A percentile compares a stretch with the other conserved stretches of the same genome.
phyloP scores from a whole-genome alignment of 2,329 filamentous ascomycete species.

The Sclerotinia nivalis region DNA sequence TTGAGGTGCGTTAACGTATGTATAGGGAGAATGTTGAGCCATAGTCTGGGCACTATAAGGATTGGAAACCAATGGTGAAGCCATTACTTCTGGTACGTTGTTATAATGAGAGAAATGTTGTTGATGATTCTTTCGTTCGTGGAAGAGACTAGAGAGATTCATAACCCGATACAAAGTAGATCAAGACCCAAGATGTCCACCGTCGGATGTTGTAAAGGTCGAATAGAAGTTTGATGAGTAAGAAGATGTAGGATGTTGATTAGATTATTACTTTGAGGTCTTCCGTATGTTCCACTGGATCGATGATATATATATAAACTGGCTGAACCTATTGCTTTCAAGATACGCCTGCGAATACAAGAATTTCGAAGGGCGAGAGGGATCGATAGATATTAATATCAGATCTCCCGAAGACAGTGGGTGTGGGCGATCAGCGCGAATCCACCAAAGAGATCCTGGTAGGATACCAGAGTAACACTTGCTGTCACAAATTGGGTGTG shows the following conservation, averaged over 20 bases:
- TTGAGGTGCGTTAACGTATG: slow-evolving; percentile 54
- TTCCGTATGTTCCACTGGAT: slow-evolving; percentile 40
- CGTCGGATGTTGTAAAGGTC: slow-evolving; percentile 16
- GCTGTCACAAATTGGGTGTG: slow-evolving; percentile 59
- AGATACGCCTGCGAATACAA: slow-evolving; percentile 40
- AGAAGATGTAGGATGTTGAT: slow-evolving; percentile 17
- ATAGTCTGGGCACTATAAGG: slow-evolving; percentile 50
- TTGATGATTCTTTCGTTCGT: slow-evolving; percentile 40
- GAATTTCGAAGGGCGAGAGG: slow-evolving; percentile 43
- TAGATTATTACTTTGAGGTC: slow-evolving; percentile 36
- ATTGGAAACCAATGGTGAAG: slow-evolving; percentile 47
- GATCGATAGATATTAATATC: slow-evolving; percentile 47
- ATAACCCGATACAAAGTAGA: slow-evolving; percentile 34
- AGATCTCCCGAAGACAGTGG: slow-evolving; percentile 53
- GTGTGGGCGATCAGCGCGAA: slow-evolving; percentile 53
- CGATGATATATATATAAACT: slow-evolving; percentile 19
- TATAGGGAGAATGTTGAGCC: slow-evolving; percentile 48
- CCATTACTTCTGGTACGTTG: slow-evolving; percentile 45
- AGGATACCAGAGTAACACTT: slow-evolving; percentile 42
- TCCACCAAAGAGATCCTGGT: slow-evolving; percentile 52
- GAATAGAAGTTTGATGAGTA: slow-evolving; percentile 2
- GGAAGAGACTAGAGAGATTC: slow-evolving; percentile 43
- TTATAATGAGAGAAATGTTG: slow-evolving; percentile 36
- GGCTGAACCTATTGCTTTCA: slow-evolving; percentile 27
- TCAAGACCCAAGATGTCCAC: slow-evolving; percentile 8